phyloP scores from a whole-genome alignment of 2,329 filamentous ascomycete genomes.

The Fusarium mexicanum region DNA sequence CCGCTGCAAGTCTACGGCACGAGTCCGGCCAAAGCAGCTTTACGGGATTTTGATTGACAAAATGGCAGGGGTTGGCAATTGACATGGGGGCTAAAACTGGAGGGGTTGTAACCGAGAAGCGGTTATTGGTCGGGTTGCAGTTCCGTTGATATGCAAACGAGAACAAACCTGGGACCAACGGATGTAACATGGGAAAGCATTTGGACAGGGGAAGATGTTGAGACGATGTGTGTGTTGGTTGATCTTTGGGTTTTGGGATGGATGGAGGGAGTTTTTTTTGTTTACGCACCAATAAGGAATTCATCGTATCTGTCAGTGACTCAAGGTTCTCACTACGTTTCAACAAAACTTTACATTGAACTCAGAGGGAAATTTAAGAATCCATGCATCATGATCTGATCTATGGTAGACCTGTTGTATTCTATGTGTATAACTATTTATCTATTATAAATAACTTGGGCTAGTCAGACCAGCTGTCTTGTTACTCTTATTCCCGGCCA shows the following conservation, averaged over 20 bases:
- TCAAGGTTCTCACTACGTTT: neutral
- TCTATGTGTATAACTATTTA: neutral
- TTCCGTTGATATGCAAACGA: neutral
- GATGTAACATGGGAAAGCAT: neutral
- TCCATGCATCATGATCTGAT: neutral
- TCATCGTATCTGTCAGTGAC: accelerated
- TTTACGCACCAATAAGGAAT: conserved; percentile 19
- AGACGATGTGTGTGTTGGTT: conserved; percentile 18
- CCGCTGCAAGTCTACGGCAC: conserved; percentile 27
- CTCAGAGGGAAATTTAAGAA: accelerated
- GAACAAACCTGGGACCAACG: conserved; percentile 15
- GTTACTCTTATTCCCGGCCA: neutral
- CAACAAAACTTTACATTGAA: accelerated
- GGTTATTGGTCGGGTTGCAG: neutral
- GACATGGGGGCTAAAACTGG: neutral
- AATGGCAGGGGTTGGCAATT: neutral
- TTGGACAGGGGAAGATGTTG: neutral
- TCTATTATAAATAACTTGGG: neutral
- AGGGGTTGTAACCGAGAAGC: neutral
- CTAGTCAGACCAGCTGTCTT: neutral
- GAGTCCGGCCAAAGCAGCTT: neutral
- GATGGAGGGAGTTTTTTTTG: neutral
- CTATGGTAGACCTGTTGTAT: neutral
- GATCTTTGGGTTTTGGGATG: neutral
- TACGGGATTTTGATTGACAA: neutral